Evolutionary conservation across 129 eudicot genomes (phyloP).

Genomic region (Helianthus tuberosus): DNA sequence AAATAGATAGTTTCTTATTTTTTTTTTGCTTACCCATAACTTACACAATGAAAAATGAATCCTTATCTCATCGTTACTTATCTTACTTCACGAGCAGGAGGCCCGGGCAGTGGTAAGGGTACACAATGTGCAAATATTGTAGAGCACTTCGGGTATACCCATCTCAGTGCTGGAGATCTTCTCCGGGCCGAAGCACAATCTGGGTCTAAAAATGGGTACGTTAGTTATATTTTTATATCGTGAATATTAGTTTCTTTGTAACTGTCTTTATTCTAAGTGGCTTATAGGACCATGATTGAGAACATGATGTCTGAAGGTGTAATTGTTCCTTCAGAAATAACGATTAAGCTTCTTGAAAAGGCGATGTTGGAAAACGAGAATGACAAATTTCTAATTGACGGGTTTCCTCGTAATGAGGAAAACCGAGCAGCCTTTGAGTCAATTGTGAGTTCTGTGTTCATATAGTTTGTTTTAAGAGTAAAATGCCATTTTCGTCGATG

Average conservation of each 20-base stretch:
- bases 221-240: background rate
- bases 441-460: background rate
- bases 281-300: slow-evolving; percentile 83
- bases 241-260: background rate
- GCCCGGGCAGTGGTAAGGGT: slow-evolving; percentile 99
- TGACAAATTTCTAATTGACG: slow-evolving; percentile 7
- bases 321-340: slow-evolving; percentile 95
- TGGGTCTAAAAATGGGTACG: slow-evolving; percentile 89
- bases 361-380: slow-evolving; percentile 74
- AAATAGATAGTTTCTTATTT: no score
- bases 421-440: background rate
- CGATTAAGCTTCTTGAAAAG: slow-evolving; percentile 86
- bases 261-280: background rate
- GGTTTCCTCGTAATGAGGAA: slow-evolving; percentile 10
- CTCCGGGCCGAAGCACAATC: slow-evolving; percentile 88
- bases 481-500: no score
- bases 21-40: no score
- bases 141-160: slow-evolving; percentile 85
- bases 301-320: slow-evolving; percentile 94
- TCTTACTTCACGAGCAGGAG: slow-evolving; percentile 55
- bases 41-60: no score
- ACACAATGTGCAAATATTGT: slow-evolving; percentile 96
- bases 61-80: background rate
- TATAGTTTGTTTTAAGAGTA: background rate
- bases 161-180: slow-evolving; percentile 71